Evolutionary conservation across 768 basidiomycete species (phyloP).

Genomic region (Suillus lakei): DNA sequence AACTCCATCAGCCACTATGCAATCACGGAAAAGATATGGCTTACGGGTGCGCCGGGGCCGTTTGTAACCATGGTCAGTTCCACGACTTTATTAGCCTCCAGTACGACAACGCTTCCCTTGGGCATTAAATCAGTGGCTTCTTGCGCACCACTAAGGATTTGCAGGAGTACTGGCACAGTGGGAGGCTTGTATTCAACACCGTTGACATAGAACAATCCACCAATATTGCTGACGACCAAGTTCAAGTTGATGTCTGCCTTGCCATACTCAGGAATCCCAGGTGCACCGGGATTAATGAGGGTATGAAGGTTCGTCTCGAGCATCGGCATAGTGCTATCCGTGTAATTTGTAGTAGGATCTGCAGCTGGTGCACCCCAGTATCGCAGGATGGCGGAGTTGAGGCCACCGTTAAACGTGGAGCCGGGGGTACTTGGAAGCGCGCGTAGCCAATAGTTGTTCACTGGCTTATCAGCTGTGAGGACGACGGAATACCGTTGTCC

Average conservation of each 20-base stretch:
- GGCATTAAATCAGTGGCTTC: constrained; percentile 49
- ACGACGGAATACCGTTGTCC: constrained; percentile 50
- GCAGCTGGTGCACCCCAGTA: neutral
- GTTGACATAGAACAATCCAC: neutral
- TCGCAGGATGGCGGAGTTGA: neutral
- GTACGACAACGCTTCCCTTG: constrained; percentile 22
- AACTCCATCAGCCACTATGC: neutral
- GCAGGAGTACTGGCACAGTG: neutral
- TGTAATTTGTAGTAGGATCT: neutral
- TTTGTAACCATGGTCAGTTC: constrained; percentile 24
- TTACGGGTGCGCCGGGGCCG: neutral
- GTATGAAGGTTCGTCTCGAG: neutral
- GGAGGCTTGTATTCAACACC: neutral
- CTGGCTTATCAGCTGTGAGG: constrained; percentile 46
- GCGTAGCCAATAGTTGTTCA: constrained; percentile 61
- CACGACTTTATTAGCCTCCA: constrained; percentile 32
- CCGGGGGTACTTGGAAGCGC: constrained; percentile 35
- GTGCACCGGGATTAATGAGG: neutral
- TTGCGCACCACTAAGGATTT: neutral
- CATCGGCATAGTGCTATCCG: neutral
- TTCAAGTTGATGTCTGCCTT: neutral
- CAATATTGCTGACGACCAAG: neutral
- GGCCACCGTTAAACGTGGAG: constrained; percentile 21
- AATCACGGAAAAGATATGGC: neutral
- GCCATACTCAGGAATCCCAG: neutral